These are phyloP conservation scores for Zygotorulaspora florentina DNA, from an alignment of 805 yeast genomes.

Conservation along the genomic window DNA sequence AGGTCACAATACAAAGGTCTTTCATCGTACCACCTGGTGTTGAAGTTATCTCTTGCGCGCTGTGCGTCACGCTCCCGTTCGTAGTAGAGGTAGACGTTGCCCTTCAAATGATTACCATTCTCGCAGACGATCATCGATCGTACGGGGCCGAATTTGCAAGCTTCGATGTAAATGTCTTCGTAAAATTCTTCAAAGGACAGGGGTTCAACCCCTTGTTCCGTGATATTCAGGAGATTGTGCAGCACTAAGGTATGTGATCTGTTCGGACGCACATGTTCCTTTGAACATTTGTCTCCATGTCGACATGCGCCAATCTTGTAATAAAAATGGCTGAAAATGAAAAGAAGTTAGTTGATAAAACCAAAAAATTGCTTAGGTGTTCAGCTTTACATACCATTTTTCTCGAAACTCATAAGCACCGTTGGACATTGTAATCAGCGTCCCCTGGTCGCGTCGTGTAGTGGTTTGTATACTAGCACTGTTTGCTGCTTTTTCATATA, in stretches of 20 bases:
- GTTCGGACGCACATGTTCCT: slow-evolving; percentile 64
- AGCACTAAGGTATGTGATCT: slow-evolving; percentile 61
- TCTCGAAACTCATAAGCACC: slow-evolving; percentile 12
- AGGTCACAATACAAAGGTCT: slow-evolving; percentile 77
- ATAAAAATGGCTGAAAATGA: slow-evolving; percentile 51
- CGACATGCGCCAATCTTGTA: slow-evolving; percentile 87
- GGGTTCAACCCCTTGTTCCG: slow-evolving; percentile 53
- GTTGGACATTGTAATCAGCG: neutral
- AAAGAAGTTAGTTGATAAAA: slow-evolving; percentile 8
- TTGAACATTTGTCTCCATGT: slow-evolving; percentile 83
- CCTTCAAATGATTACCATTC: slow-evolving; percentile 78
- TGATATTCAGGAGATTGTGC: slow-evolving; percentile 47
- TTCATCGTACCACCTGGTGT: slow-evolving; percentile 76
- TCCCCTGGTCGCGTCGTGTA: neutral
- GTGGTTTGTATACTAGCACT: neutral
- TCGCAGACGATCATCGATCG: slow-evolving; percentile 72
- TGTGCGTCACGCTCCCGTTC: slow-evolving; percentile 52
- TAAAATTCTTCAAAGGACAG: slow-evolving; percentile 56
- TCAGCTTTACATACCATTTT: slow-evolving; percentile 15
- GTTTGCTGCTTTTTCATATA: neutral
- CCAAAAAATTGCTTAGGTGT: neutral
- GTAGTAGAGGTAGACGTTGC: slow-evolving; percentile 77
- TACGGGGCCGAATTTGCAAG: slow-evolving; percentile 48
- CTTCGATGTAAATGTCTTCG: slow-evolving; percentile 67
- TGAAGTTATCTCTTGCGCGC: slow-evolving; percentile 56